Base-by-base conservation (phyloP, 306 rosid genomes). In the Sesbania bispinosa region DNA sequence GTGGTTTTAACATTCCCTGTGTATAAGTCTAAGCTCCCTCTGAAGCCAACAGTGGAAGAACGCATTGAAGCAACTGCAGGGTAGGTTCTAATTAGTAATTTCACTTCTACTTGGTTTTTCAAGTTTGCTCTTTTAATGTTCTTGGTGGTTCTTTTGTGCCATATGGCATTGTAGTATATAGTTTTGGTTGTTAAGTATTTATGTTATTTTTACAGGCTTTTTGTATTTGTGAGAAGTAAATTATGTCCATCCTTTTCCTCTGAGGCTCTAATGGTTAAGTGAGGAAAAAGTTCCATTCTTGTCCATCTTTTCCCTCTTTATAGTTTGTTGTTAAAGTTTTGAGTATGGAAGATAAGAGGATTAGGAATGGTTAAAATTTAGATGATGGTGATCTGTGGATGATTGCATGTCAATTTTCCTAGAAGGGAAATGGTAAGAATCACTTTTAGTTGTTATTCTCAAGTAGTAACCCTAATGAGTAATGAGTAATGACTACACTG, bases 1-100 rank as follows among this genome's bases (percentile, higher is more conserved):
- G 98, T 92, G 68, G 98, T 92, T 45, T 73, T 92, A 85, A 89
- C 98, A 14, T 92, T 92, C 65, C 98, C 98, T 15, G 96, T 92
- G 54, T 92, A 86, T 86, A 92, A 89, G 61, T 86, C 90, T 67
- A 92, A 86, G 80, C 92, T 89, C 53, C 79, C 95, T 36, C 45
- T 48, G 5, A 68, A 78, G 65, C 90, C 98, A 47, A 80, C 95
- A 2, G 81, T 74, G 63, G 77, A 81, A 71, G 95, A 92, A 60
- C 88, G 85, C 14, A 66, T 80, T 65, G 67, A 86, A 81, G 90
- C 92, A 71, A 87, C 96, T 14, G 88, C 90, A 10, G 96, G 98
- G 98, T 89, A 76, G 79, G 86, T 78, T 69, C 30, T 51, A n/a
- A n/a, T n/a, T n/a, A n/a, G 30, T 19, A n/a, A n/a, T 48, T 19